These are phyloP conservation scores for Mycena amicta DNA, from an alignment of 768 basidiomycete species.

Conservation along the genomic window DNA sequence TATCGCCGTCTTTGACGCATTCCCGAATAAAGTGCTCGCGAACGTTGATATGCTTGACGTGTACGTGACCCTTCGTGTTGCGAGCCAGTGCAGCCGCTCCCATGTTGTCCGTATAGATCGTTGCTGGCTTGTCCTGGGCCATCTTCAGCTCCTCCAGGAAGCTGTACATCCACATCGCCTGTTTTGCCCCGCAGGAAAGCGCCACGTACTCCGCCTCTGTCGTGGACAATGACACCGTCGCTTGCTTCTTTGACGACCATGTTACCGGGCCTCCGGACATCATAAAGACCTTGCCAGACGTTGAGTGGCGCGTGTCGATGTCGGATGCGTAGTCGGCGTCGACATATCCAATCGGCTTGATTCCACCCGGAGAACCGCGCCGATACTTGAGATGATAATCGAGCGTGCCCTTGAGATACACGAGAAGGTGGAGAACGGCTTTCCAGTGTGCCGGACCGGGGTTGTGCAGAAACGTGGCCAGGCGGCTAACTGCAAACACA, in stretches of 20 bases:
- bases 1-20: conserved; percentile 3
- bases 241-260: conserved; percentile 36
- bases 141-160: conserved; percentile 29
- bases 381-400: background rate
- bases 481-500: background rate
- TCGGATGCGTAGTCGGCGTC: background rate
- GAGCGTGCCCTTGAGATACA: background rate
- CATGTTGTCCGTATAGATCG: conserved; percentile 33
- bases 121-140: conserved; percentile 13
- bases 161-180: conserved; percentile 35
- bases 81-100: conserved; percentile 17
- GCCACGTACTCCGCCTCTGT: conserved; percentile 32
- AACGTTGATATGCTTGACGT: conserved; percentile 18
- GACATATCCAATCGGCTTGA: background rate
- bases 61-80: conserved; percentile 10
- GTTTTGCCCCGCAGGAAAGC: conserved; percentile 25
- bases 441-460: background rate
- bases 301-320: conserved; percentile 23
- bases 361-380: conserved; percentile 7
- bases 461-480: background rate
- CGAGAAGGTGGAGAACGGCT: background rate
- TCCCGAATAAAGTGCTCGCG: conserved; percentile 15
- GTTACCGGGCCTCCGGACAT: conserved; percentile 29
- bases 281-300: conserved; percentile 32
- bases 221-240: conserved; percentile 21